These are phyloP conservation scores for Stagonosporopsis cucurbitacearum DNA, from an alignment of 2,329 filamentous ascomycete genomes.

Conservation along the genomic window DNA sequence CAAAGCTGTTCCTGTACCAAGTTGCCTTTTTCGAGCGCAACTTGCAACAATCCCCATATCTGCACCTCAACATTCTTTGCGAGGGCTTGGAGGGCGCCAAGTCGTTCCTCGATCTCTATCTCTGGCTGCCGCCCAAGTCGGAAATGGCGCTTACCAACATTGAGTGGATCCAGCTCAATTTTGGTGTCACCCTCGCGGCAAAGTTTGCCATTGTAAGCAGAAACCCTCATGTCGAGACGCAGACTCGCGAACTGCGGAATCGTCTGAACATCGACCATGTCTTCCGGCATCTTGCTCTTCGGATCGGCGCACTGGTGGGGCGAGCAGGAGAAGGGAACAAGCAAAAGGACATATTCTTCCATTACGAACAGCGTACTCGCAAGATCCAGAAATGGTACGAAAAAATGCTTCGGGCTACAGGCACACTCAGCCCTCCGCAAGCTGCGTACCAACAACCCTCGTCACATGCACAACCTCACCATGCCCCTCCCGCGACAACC, in stretches of 20 bases:
- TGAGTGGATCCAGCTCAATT: slow-evolving; percentile 52
- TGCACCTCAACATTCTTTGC: slow-evolving; percentile 32
- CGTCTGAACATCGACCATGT: slow-evolving; percentile 37
- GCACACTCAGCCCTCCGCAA: slow-evolving; percentile 20
- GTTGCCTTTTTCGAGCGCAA: slow-evolving; percentile 46
- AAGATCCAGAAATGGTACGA: slow-evolving; percentile 42
- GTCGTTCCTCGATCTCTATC: slow-evolving; percentile 42
- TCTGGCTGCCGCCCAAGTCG: slow-evolving; percentile 44
- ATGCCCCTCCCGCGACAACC: slow-evolving; percentile 11
- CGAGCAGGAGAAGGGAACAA: slow-evolving; percentile 29
- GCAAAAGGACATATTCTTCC: slow-evolving; percentile 35
- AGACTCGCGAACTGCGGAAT: slow-evolving; percentile 36
- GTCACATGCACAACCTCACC: slow-evolving; percentile 2
- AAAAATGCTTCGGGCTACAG: slow-evolving; percentile 31
- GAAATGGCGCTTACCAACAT: slow-evolving; percentile 50
- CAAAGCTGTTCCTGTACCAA: slow-evolving; percentile 51
- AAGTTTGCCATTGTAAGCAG: slow-evolving; percentile 41
- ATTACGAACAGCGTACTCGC: slow-evolving; percentile 35
- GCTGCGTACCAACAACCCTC: slow-evolving; percentile 3
- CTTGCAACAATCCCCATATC: slow-evolving; percentile 35
- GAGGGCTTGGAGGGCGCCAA: slow-evolving; percentile 36
- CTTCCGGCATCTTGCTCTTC: slow-evolving; percentile 33
- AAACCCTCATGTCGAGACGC: slow-evolving; percentile 29
- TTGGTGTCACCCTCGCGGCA: slow-evolving; percentile 41
- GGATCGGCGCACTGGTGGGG: slow-evolving; percentile 37